Evolutionary conservation across 2,329 filamentous ascomycete genomes (phyloP), one percentile per base, ranked within the genome.

Genomic region (Gnomoniopsis sp.): DNA sequence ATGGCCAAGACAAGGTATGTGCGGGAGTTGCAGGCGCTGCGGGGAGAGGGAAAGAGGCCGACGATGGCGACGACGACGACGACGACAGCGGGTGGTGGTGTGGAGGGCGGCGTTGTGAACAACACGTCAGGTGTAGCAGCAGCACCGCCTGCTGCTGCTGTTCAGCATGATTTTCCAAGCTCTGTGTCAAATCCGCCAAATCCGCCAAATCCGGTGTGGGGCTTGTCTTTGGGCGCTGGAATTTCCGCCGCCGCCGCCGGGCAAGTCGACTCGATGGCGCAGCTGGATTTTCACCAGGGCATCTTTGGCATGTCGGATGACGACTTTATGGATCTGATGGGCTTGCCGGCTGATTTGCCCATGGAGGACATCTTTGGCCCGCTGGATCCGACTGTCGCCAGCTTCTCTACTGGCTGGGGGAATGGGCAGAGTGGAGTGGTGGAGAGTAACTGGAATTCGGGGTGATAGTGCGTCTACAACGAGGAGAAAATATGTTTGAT

Each of bases 1-100:
- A 52, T 64, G 58, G 55, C 55, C 12, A 63, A 61, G 62, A 58
- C 61, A 6, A 43, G 44, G n/a, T 60, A 63, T 26, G 55, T 61
- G 6, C 19, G 62, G n/a, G 56, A 53, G 44, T n/a, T 49, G 15
- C 58, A 62, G 23, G 58, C 53, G 14, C 36, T 17, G n/a, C 55
- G 21, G 3, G 6, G 11, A 4, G 3, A 7, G 15, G 11, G 2
- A 7, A 3, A 3, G 6, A 6, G 11, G 1, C 8, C n/a, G 3
- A 3, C 15, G 7, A n/a, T n/a, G n/a, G n/a, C n/a, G n/a, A n/a
- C n/a, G n/a, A n/a, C n/a, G n/a, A n/a, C n/a, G n/a, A n/a, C n/a
- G n/a, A n/a, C n/a, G n/a, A n/a, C n/a, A n/a, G n/a, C n/a, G n/a
- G n/a, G n/a, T n/a, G 12, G 8, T 2, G 1, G 7, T 3, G 6